Conservation (phyloP, 2,329 filamentous ascomycete species). For the Claviceps spartinae region DNA sequence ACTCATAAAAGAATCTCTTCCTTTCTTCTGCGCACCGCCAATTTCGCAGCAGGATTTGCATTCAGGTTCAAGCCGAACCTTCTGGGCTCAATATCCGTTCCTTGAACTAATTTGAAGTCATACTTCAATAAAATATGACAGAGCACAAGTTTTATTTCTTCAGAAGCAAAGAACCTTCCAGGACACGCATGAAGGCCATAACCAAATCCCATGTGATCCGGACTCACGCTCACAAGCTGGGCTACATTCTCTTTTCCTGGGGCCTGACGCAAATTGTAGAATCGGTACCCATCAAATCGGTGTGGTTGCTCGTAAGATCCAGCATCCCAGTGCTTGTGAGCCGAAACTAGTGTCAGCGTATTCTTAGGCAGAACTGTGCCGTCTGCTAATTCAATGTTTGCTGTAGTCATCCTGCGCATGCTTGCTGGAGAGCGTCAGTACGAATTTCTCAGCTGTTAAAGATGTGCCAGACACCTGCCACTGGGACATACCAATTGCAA, state of each 20-base stretch:
- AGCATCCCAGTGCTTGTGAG: neutral
- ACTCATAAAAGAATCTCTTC: neutral
- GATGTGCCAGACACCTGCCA: neutral
- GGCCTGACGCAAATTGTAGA: conserved; percentile 7
- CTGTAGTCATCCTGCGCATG: conserved; percentile 2
- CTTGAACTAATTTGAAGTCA: neutral
- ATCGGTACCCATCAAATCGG: conserved; percentile 12
- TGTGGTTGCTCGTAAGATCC: neutral
- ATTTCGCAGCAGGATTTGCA: neutral
- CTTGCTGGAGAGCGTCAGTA: neutral
- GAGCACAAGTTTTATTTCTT: conserved; percentile 19
- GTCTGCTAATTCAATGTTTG: conserved; percentile 7
- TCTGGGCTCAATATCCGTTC: neutral
- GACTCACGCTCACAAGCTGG: conserved; percentile 18
- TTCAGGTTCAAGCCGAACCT: neutral
- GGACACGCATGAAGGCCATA: conserved; percentile 26
- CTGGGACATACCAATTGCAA: neutral
- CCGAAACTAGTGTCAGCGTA: neutral
- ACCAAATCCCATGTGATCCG: conserved; percentile 20
- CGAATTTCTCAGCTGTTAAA: neutral
- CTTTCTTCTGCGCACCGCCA: neutral
- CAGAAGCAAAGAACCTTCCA: conserved; percentile 24
- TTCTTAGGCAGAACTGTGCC: conserved; percentile 4
- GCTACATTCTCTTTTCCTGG: conserved; percentile 3
- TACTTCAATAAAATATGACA: neutral